Conservation (phyloP, 2,329 filamentous ascomycete genomes). For the Trichoderma koningii region DNA sequence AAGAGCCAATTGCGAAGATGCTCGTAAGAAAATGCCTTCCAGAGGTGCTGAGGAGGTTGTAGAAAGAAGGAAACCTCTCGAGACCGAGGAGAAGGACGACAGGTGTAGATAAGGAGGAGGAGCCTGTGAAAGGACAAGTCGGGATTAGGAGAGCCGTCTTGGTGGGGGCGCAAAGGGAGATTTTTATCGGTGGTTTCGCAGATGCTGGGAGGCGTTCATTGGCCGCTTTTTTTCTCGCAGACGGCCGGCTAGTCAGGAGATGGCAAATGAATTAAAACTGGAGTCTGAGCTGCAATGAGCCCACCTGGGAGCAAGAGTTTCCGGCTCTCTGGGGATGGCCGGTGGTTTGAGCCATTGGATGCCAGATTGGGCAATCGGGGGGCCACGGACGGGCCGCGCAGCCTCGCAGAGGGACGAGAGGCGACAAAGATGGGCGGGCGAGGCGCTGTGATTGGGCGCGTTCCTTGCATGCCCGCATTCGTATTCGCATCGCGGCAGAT, state of each 20-base stretch:
- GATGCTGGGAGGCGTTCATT: constrained; percentile 19
- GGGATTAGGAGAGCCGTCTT: constrained; percentile 22
- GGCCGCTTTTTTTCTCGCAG: not conserved
- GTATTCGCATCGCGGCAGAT: constrained; percentile 21
- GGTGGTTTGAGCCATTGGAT: not conserved
- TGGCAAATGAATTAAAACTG: constrained; percentile 12
- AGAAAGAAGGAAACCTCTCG: not conserved
- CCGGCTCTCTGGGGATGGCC: constrained; percentile 22
- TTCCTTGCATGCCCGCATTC: constrained; percentile 26
- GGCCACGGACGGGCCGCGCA: constrained; percentile 16
- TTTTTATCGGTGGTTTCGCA: constrained; percentile 27
- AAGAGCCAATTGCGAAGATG: constrained; percentile 18
- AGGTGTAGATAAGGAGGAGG: constrained; percentile 26
- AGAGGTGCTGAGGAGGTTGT: not conserved
- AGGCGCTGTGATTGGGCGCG: not conserved
- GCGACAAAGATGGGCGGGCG: not conserved
- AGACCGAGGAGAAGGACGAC: constrained; percentile 4
- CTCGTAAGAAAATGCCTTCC: not conserved
- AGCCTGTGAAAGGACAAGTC: constrained; percentile 8
- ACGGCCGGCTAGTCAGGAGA: constrained; percentile 29
- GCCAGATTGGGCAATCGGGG: constrained; percentile 7
- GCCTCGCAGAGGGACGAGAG: not conserved
- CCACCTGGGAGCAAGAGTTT: constrained; percentile 16
- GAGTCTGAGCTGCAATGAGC: constrained; percentile 22
- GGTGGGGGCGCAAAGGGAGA: constrained; percentile 27